Evolutionary conservation across 2,329 filamentous ascomycete genomes (phyloP), one percentile per base, ranked within the genome.

Genomic region (Hypoxylon sp.): DNA sequence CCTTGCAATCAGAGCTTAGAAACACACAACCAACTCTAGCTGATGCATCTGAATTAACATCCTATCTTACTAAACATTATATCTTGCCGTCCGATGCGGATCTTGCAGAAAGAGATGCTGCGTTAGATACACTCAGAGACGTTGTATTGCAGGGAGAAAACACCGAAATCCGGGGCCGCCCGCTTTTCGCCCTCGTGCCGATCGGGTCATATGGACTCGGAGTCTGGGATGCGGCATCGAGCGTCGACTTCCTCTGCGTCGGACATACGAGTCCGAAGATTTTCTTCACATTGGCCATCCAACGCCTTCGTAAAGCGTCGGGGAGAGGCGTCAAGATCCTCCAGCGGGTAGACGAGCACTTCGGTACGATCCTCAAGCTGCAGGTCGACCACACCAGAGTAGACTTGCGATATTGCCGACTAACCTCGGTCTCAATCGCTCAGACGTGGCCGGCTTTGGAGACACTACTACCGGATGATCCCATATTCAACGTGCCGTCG

Each of bases 141-240:
- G 71, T 80, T 32, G 67, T 85, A 46, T 65, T 79, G 47, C 77
- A 83, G 44, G 62, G 73, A 6, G 70, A 69, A 1, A 69, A 51
- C 26, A 59, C 19, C 24, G 24, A 62, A 17, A 41, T 53, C 41
- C 65, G 75, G 19, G 71, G 74, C 6, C 70, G 72, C 1, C 73
- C 76, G 13, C 72, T 81, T 1, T 76, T 89, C 37, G 77, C 87
- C 1, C 71, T 91, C 6, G 80, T 86, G 5, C 81, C 88, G 0
- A 86, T 90, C n/a, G 89, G 89, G 0, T 91, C 89, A 0, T 90
- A 88, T 69, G 86, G 84, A 2, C 77, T 91, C 2, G 85, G 84
- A 8, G 84, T 88, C 2, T 90, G 88, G 86, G 86, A 84, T 1
- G 70, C 78, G 1, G 73, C 80, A 0, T 91, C 88, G 1, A 87